These are phyloP conservation scores for Tripterygium wilfordii DNA, from an alignment of 177 flowering plant genomes.

Conservation along the genomic window DNA sequence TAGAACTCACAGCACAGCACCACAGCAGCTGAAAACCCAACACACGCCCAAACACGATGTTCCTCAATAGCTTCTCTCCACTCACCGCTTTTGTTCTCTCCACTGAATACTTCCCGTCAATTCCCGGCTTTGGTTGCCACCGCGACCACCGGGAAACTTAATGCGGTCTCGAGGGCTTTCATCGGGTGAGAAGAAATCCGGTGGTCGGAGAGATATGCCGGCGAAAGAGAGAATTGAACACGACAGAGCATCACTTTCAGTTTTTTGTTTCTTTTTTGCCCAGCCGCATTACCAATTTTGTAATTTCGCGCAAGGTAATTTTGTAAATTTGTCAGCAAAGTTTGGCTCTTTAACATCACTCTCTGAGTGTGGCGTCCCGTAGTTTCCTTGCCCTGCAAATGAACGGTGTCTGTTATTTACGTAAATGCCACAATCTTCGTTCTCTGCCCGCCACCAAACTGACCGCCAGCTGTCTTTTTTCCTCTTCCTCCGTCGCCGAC, in stretches of 20 bases:
- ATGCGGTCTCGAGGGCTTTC: conserved; percentile 10
- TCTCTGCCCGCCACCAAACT: no score
- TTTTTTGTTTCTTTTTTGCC: not conserved
- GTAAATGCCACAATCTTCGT: no score
- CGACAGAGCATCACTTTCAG: conserved; percentile 1
- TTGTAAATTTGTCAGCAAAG: no score
- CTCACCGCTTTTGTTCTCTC: conserved; percentile 59
- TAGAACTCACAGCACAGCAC: conserved; percentile 41
- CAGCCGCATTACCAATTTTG: not conserved
- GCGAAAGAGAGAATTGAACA: conserved; percentile 38
- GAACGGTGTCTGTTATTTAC: no score
- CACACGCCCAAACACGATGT: conserved; percentile 83
- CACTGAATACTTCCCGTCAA: conserved; percentile 59
- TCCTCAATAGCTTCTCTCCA: conserved; percentile 91
- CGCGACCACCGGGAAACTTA: conserved; percentile 18
- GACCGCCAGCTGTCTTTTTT: no score
- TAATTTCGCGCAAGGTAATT: no score
- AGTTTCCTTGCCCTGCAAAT: no score
- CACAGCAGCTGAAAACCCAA: conserved; percentile 84
- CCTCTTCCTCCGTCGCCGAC: conserved; percentile 15
- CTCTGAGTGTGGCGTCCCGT: no score
- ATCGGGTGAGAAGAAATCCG: conserved; percentile 12
- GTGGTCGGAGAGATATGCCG: conserved; percentile 15
- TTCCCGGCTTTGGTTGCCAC: conserved; percentile 69
- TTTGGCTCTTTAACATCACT: no score